phyloP scores from a whole-genome alignment of 1,139 yeast genomes.

The Scheffersomyces illinoinensis region DNA sequence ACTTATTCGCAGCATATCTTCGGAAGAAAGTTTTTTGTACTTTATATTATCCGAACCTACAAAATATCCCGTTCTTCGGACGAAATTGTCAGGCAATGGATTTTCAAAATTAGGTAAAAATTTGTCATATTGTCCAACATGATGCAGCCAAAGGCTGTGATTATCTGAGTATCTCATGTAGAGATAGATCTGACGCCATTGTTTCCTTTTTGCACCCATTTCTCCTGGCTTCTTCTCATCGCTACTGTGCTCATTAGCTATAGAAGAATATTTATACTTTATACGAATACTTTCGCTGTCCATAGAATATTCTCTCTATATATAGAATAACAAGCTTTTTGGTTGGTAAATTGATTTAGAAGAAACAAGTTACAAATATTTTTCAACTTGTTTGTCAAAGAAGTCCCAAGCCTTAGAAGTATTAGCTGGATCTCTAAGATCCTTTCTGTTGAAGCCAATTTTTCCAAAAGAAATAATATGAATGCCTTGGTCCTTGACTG shows the following conservation, averaged over 20 bases:
- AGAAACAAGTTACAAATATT: background rate
- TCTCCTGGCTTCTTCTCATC: background rate
- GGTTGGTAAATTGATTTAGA: background rate
- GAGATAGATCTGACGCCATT: background rate
- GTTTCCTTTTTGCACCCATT: background rate
- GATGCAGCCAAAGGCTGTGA: background rate
- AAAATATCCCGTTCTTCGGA: background rate
- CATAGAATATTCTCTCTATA: background rate
- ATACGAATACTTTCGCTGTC: no score
- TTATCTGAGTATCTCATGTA: background rate
- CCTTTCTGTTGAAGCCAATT: slow-evolving; percentile 7
- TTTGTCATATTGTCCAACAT: background rate
- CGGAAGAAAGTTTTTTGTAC: background rate
- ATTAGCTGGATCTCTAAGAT: slow-evolving; percentile 4
- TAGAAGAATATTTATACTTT: background rate
- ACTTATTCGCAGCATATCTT: background rate
- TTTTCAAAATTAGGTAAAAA: background rate
- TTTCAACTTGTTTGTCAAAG: slow-evolving; percentile 5
- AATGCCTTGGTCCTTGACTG: slow-evolving; percentile 5
- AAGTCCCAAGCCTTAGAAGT: slow-evolving; percentile 7
- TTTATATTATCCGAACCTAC: background rate
- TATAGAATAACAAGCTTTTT: background rate
- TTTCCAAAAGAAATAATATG: slow-evolving; percentile 8
- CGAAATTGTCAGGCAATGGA: background rate
- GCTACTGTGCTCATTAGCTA: background rate